These are phyloP conservation scores for Phytophthora vignae DNA, from an alignment of 352 stramenopile genomes.

Conservation along the genomic window DNA sequence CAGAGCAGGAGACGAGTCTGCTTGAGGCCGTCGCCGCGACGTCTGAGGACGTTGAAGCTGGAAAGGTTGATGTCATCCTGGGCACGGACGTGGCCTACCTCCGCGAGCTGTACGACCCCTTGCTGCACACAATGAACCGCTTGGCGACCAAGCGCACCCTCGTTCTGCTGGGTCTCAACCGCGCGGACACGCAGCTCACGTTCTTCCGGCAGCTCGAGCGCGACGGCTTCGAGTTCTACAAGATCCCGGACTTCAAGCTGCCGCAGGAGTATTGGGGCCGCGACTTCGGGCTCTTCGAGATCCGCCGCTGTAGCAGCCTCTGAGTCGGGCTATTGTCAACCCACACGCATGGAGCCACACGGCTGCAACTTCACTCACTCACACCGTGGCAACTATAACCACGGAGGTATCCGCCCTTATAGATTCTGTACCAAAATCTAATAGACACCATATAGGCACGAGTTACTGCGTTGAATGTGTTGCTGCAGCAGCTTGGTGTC, in stretches of 20 bases:
- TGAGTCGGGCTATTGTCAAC: slow-evolving; percentile 3
- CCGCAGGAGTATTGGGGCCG: slow-evolving; percentile 66
- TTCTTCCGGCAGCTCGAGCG: slow-evolving; percentile 80
- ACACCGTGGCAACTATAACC: slow-evolving; percentile 1
- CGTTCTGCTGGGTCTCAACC: slow-evolving; percentile 80
- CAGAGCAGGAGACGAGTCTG: slow-evolving; percentile 53
- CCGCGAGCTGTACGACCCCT: slow-evolving; percentile 74
- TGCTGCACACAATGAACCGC: slow-evolving; percentile 66
- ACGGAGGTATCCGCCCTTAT: slow-evolving; percentile 14
- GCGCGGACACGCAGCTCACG: slow-evolving; percentile 61
- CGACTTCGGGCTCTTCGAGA: slow-evolving; percentile 86
- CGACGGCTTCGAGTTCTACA: slow-evolving; percentile 86
- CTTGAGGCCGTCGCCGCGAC: slow-evolving; percentile 41
- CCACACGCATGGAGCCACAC: neutral
- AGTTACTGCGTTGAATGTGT: neutral
- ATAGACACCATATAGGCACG: slow-evolving; percentile 20
- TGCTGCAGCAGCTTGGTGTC: slow-evolving; percentile 14
- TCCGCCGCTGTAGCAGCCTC: slow-evolving; percentile 39
- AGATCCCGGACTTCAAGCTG: slow-evolving; percentile 71
- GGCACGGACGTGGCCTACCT: slow-evolving; percentile 86
- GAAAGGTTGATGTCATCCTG: slow-evolving; percentile 74
- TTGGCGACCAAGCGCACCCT: slow-evolving; percentile 56
- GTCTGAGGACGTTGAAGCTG: slow-evolving; percentile 14
- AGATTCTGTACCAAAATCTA: slow-evolving; percentile 32
- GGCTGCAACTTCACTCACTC: slow-evolving; percentile 4